These are phyloP conservation scores for Yamadazyma kanchanaburiensis DNA, from an alignment of 1,139 yeast genomes.

Conservation along the genomic window DNA sequence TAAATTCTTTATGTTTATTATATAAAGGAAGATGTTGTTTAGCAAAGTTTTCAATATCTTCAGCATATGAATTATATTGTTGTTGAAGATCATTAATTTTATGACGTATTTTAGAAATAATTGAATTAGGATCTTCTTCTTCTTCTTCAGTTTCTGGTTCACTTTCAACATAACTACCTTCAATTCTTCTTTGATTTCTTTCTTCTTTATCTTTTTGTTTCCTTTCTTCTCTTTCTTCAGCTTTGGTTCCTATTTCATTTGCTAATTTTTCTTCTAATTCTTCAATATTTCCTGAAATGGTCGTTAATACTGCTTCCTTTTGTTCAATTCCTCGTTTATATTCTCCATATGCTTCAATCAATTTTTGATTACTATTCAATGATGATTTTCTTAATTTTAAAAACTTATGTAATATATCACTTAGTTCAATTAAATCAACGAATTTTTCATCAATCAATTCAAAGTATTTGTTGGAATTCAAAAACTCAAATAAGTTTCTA, in stretches of 20 bases:
- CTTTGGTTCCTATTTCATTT: too few relatives aligned
- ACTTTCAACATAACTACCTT: too few relatives aligned
- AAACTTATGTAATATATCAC: constrained; percentile 55
- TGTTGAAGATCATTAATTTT: constrained; percentile 6
- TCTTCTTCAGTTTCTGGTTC: constrained; percentile 9
- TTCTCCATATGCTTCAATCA: constrained; percentile 16
- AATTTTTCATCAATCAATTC: constrained; percentile 68
- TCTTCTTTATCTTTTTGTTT: background rate
- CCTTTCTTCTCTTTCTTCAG: background rate
- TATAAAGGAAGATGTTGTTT: constrained; percentile 11
- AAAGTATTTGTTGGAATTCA: constrained; percentile 48
- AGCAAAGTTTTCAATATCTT: constrained; percentile 6
- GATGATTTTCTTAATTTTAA: constrained; percentile 42
- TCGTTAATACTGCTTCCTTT: constrained; percentile 4
- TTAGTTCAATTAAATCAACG: constrained; percentile 78
- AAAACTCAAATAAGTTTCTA: constrained; percentile 63
- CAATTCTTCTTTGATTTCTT: too few relatives aligned
- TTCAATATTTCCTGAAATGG: constrained; percentile 5
- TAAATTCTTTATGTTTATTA: constrained; percentile 19
- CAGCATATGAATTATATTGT: constrained; percentile 2
- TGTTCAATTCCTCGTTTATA: constrained; percentile 7
- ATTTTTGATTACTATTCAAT: constrained; percentile 26
- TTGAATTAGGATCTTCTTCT: constrained; percentile 5
- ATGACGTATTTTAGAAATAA: constrained; percentile 4
- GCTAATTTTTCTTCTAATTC: background rate